Evolutionary conservation across 176 grass and related monocot species (phyloP), one percentile per base, ranked within the genome.

Genomic region (Dendrocalamus sinicus): DNA sequence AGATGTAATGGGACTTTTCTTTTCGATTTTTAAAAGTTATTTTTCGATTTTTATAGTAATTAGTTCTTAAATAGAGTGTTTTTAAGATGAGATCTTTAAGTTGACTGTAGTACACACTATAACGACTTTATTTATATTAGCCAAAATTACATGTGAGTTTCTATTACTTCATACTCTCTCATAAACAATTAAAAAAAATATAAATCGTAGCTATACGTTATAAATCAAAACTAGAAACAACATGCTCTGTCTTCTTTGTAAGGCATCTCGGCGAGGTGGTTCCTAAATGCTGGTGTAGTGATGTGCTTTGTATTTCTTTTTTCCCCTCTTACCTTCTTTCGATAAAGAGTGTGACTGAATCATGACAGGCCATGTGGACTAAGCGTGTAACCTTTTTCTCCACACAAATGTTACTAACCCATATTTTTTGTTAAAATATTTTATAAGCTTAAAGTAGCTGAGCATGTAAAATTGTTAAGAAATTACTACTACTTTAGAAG

Each of bases 291-390:
- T 32, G 16, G 12, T 44, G 37, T 22, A 8, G 28, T 35, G 67
- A 62, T 20, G 28, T 77, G 8, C 37, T 81, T 13, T 44, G 37
- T 47, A 46, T 73, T 66, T 64, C 54, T 12, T 44, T 53, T 65
- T 6, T 0, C 2, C 3, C 1, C 16, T 0, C 47, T 62, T 70
- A 9, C 12, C 32, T 69, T 43, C 47, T 83, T 90, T 83, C 41
- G 15, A 83, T 40, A 47, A 74, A 68, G 53, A 13, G 47, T 22
- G 80, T 83, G 89, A 50, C 35, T n/a, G 67, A 72, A 86, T 83
- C 40, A 90, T 90, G 23, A 19, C 26, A 35, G 69, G 6, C 35
- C 89, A 87, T 84, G 84, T 74, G 89, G 52, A 20, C 28, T 48
- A 83, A 44, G 79, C n/a, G 15, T 43, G 62, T 60, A 22, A 1